Base-by-base conservation (phyloP, 2,329 filamentous ascomycete species). In the Trichoderma endophyticum region DNA sequence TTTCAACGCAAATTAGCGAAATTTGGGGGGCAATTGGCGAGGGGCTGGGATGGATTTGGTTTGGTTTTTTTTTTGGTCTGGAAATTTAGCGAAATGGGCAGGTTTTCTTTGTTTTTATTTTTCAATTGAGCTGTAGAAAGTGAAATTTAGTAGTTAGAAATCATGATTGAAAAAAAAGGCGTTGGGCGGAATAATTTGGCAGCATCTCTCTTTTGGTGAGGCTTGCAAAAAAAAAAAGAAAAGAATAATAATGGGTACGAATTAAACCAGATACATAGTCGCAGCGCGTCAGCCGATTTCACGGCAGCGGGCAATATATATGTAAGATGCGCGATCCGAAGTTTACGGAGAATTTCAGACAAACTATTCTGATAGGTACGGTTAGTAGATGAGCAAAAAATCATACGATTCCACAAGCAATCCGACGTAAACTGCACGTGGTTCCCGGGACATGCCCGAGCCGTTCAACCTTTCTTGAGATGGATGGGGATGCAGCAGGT, bases 1-100 rank as follows among this genome's bases (percentile, higher is more conserved):
- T 62, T 83, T 85, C 78, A 82, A 81, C 26, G n/a, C 70, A 18
- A 71, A 32, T n/a, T 70, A 62, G 32, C 57, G 57, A 28, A 32
- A 61, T 12, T 59, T 57, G 43, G 48, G 57, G 11, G 66, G 14
- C 34, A 24, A 24, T 32, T 54, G 57, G 56, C 26, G 39, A 18
- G 8, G 39, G 56, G 30, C 32, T 14, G 9, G 36, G 32, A 43
- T 6, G 34, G 34, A 14, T 18, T 39, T 6, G 36, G 7, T 11
- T n/a, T 15, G n/a, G 18, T 8, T n/a, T 54, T 24, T 59, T 6
- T 54, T 34, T 43, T 21, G 24, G n/a, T 60, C 39, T 48, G 56
- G 54, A 12, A 39, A 43, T 60, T 60, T 18, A 68, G 56, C 65
- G 65, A 68, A 30, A 21, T 48, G 64, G 36, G 32, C 26, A 32